Conservation (phyloP, 306 rosid genomes). For the Myrica gale region DNA sequence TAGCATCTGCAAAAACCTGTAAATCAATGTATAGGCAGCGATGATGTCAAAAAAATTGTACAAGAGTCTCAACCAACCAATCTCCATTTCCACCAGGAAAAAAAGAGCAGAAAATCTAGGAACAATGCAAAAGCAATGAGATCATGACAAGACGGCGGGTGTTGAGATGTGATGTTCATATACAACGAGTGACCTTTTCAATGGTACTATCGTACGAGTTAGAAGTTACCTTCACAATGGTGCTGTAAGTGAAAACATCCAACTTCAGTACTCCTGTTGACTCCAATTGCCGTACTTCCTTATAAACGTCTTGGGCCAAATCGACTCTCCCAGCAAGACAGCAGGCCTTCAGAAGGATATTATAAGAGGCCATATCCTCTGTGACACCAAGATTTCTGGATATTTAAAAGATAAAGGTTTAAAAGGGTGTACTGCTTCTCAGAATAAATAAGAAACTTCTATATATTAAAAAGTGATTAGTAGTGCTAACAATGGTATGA, state of each 20-base stretch:
- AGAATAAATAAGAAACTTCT: slow-evolving; percentile 22
- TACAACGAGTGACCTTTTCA: slow-evolving; percentile 58
- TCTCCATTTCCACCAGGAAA: neutral
- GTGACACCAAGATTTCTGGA: slow-evolving; percentile 70
- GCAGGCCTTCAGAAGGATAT: slow-evolving; percentile 89
- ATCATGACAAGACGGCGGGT: neutral
- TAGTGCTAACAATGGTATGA: neutral
- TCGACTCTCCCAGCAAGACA: slow-evolving; percentile 94
- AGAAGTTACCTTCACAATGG: slow-evolving; percentile 71
- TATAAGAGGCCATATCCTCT: slow-evolving; percentile 84
- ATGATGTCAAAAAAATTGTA: slow-evolving; percentile 18
- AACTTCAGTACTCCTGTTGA: slow-evolving; percentile 67
- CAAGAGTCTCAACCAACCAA: slow-evolving; percentile 3
- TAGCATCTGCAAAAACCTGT: slow-evolving; percentile 90
- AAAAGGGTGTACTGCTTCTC: slow-evolving; percentile 14
- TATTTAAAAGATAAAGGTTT: slow-evolving; percentile 27
- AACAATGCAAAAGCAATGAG: slow-evolving; percentile 21
- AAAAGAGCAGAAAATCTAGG: slow-evolving; percentile 17
- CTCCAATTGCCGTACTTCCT: slow-evolving; percentile 78
- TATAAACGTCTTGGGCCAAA: slow-evolving; percentile 76
- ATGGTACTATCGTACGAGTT: slow-evolving; percentile 55
- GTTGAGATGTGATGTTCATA: slow-evolving; percentile 15
- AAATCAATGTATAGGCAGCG: slow-evolving; percentile 34
- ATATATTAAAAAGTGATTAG: neutral
- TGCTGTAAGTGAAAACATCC: slow-evolving; percentile 97